phyloP scores from a whole-genome alignment of 2,329 filamentous ascomycete species.

The Neofusicoccum kwambonambiense region DNA sequence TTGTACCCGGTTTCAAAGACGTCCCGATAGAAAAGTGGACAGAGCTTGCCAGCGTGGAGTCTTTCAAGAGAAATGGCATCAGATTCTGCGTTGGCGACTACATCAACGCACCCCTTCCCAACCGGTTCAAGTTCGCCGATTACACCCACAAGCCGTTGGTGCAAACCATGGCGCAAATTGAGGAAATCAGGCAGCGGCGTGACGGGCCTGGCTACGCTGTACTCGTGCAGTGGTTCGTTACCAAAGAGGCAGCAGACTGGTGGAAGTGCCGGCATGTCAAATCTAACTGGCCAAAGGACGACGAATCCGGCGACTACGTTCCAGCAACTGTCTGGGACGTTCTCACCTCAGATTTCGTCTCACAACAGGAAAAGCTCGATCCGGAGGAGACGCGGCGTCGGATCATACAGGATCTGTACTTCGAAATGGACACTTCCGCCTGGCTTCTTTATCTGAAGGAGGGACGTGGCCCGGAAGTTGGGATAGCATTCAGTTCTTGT shows the following conservation, averaged over 20 bases:
- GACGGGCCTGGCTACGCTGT: neutral
- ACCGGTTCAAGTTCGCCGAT: constrained; percentile 11
- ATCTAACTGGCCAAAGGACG: constrained; percentile 5
- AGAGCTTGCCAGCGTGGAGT: neutral
- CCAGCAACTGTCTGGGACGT: constrained; percentile 1
- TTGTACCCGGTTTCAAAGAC: constrained; percentile 7
- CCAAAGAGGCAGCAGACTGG: constrained; percentile 4
- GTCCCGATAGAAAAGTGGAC: neutral
- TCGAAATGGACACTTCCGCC: neutral
- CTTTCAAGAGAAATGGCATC: neutral
- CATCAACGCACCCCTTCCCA: constrained; percentile 6
- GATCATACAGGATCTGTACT: neutral
- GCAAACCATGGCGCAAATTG: constrained; percentile 8
- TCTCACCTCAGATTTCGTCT: neutral
- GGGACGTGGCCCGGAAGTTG: neutral
- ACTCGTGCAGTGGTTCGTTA: constrained; percentile 9
- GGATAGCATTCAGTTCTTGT: neutral
- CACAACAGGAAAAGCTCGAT: neutral
- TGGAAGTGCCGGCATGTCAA: constrained; percentile 5
- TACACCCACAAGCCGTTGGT: constrained; percentile 1
- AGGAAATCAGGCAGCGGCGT: neutral
- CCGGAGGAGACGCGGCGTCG: neutral
- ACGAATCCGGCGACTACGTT: neutral
- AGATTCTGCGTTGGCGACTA: neutral
- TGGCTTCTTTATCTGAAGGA: neutral